Evolutionary conservation across 1,284 basidiomycete species (phyloP).

Genomic region (Trametes sp.): DNA sequence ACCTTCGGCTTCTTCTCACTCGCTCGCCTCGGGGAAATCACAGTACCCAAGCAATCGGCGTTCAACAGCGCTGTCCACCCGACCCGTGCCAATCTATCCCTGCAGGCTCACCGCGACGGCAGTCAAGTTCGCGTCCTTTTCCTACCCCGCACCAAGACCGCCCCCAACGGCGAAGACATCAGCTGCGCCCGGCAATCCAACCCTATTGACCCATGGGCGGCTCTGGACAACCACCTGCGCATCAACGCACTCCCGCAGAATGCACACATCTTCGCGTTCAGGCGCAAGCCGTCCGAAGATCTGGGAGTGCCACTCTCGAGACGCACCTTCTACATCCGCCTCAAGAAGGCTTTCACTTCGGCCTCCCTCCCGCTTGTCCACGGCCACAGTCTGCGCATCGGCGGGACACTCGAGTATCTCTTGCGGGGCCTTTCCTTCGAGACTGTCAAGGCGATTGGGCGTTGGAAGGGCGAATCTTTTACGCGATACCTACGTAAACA

Average conservation of each 20-base stretch:
- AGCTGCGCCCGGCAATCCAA: constrained; percentile 41
- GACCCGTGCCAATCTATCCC: background rate
- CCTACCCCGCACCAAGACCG: background rate
- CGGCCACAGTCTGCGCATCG: constrained; percentile 49
- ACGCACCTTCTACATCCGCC: background rate
- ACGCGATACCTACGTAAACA: constrained; percentile 25
- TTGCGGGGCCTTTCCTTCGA: constrained; percentile 45
- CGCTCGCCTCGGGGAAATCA: constrained; percentile 46
- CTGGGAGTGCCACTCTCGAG: background rate
- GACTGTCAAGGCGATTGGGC: constrained; percentile 42
- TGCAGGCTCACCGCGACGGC: background rate
- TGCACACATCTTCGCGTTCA: background rate
- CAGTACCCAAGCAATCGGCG: constrained; percentile 34
- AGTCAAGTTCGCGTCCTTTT: background rate
- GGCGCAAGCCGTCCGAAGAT: background rate
- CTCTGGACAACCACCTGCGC: background rate
- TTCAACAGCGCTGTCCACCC: constrained; percentile 34
- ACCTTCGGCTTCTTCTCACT: constrained; percentile 44
- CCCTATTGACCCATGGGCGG: background rate
- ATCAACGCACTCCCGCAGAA: background rate
- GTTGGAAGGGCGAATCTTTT: constrained; percentile 46
- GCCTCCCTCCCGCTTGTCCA: constrained; percentile 18
- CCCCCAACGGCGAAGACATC: background rate
- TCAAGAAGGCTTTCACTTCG: background rate
- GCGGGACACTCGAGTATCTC: constrained; percentile 47